phyloP scores from a whole-genome alignment of 2,329 filamentous ascomycete species.

The Cordyceps cicadae region DNA sequence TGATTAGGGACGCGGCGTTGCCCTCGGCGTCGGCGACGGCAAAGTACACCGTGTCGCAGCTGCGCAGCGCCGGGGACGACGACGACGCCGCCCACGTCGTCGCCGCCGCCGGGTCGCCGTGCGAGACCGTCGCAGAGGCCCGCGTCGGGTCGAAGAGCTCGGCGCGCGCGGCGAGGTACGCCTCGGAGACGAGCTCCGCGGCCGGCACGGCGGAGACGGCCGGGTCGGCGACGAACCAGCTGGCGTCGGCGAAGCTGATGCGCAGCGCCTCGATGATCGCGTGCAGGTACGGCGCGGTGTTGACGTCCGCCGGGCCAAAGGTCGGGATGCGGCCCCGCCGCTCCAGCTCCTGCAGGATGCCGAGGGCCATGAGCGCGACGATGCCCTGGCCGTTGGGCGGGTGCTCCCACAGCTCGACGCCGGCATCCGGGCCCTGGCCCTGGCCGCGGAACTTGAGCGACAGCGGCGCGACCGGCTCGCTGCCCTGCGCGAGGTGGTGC shows the following conservation, averaged over 20 bases:
- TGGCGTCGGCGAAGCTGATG: slow-evolving; percentile 81
- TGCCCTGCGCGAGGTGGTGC: slow-evolving; percentile 59
- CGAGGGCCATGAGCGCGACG: slow-evolving; percentile 86
- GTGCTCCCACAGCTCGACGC: slow-evolving; percentile 88
- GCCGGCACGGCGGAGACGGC: slow-evolving; percentile 62
- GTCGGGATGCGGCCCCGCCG: slow-evolving; percentile 62
- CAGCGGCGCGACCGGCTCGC: slow-evolving; percentile 77
- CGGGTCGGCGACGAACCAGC: slow-evolving; percentile 86
- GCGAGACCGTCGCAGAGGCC: slow-evolving; percentile 51
- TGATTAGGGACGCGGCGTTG: slow-evolving; percentile 94
- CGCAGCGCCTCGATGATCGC: slow-evolving; percentile 80
- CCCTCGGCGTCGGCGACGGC: slow-evolving; percentile 71
- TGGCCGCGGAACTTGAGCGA: slow-evolving; percentile 70
- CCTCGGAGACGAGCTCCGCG: slow-evolving; percentile 57
- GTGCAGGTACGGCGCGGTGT: slow-evolving; percentile 73
- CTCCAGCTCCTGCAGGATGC: slow-evolving; percentile 83
- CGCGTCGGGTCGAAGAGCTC: slow-evolving; percentile 49
- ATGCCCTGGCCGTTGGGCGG: slow-evolving; percentile 95
- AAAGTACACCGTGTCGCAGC: slow-evolving; percentile 93
- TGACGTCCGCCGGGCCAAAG: slow-evolving; percentile 69
- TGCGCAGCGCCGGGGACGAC: slow-evolving; percentile 67
- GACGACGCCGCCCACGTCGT: no score
- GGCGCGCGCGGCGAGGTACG: slow-evolving; percentile 66
- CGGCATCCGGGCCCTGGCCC: slow-evolving; percentile 23
- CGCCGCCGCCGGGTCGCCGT: slow-evolving; percentile 49